Conservation (phyloP, 2,329 filamentous ascomycete species). For the Ophiostoma sp. region DNA sequence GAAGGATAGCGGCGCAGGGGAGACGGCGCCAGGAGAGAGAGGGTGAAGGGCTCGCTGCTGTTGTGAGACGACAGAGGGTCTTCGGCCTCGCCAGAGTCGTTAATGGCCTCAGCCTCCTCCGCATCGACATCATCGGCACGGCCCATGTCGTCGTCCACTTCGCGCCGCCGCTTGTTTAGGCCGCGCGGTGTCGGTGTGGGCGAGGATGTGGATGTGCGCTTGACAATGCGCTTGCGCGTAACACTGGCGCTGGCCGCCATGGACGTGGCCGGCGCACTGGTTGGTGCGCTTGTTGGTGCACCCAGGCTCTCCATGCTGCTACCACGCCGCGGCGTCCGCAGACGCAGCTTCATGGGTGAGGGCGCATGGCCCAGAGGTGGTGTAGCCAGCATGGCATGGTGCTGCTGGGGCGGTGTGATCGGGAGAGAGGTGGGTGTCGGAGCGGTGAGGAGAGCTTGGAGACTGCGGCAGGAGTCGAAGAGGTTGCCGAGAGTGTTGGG, state of each 20-base stretch:
- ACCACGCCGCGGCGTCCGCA: constrained; percentile 47
- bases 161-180: constrained; percentile 55
- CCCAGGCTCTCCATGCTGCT: constrained; percentile 20
- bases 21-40: constrained; percentile 22
- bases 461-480: constrained; percentile 60
- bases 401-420: constrained; percentile 44
- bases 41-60: constrained; percentile 2
- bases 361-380: constrained; percentile 56
- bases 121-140: constrained; percentile 47
- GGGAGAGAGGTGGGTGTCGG: constrained; percentile 34
- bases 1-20: constrained; percentile 21
- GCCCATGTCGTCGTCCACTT: constrained; percentile 48
- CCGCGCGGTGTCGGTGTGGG: constrained; percentile 43
- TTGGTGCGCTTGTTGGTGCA: neutral
- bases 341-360: constrained; percentile 55
- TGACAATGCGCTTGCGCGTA: constrained; percentile 52
- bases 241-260: constrained; percentile 30
- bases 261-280: constrained; percentile 9
- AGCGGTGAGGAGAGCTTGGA: constrained; percentile 58
- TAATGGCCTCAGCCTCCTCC: constrained; percentile 33
- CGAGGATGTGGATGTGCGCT: constrained; percentile 40
- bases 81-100: constrained; percentile 29
- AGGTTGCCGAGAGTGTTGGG: constrained; percentile 55
- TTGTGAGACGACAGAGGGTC: neutral
- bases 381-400: constrained; percentile 50